phyloP scores from a whole-genome alignment of 371 early-diverging fungal genomes.

The Mucor saturninus region DNA sequence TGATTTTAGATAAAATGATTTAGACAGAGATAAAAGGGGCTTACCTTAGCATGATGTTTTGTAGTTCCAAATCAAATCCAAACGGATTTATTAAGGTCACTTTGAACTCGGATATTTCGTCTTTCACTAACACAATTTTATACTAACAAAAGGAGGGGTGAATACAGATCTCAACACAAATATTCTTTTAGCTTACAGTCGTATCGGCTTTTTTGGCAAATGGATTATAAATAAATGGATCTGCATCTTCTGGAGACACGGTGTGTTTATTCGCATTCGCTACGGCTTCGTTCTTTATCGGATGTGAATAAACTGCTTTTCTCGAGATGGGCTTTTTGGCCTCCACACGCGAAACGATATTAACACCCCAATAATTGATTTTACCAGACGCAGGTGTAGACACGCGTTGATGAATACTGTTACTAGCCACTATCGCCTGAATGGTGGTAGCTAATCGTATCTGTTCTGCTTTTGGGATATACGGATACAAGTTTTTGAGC shows the following conservation, averaged over 20 bases:
- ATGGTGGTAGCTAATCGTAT: constrained; percentile 65
- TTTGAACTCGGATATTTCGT: constrained; percentile 73
- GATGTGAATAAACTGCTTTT: constrained; percentile 37
- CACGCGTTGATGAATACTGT: neutral
- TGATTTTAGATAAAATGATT: too few species aligned
- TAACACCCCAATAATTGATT: constrained; percentile 57
- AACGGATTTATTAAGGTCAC: constrained; percentile 78
- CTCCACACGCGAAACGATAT: constrained; percentile 50
- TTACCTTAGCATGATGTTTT: constrained; percentile 66
- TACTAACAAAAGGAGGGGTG: constrained; percentile 12
- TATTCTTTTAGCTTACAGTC: constrained; percentile 29
- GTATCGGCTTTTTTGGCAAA: constrained; percentile 60
- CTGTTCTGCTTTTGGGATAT: constrained; percentile 72
- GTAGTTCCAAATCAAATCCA: constrained; percentile 79
- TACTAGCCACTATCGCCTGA: constrained; percentile 54
- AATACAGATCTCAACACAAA: neutral
- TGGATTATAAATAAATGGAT: constrained; percentile 82
- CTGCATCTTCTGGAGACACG: constrained; percentile 19
- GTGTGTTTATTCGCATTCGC: neutral
- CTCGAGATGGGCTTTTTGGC: constrained; percentile 44
- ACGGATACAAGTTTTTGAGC: constrained; percentile 65
- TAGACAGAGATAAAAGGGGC: too few species aligned
- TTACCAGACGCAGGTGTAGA: neutral
- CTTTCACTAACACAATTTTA: constrained; percentile 58
- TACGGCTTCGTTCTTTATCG: constrained; percentile 15